Evolutionary conservation across 108 stramenopile species (phyloP).

Genomic region (Cylindrotheca closterium): DNA sequence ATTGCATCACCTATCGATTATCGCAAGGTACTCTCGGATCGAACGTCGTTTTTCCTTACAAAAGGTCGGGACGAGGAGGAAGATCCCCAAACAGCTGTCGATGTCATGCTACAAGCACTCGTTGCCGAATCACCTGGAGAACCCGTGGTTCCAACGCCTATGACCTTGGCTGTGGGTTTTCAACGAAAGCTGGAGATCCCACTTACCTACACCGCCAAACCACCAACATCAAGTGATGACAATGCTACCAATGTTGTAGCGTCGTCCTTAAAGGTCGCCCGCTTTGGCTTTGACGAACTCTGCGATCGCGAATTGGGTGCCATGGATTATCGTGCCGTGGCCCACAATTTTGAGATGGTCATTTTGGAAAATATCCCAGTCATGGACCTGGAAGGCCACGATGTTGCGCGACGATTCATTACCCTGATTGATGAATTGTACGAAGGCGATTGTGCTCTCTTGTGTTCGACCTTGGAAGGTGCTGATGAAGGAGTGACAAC

Average conservation of each 20-base stretch:
- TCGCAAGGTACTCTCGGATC: conserved; percentile 23
- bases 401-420: conserved; percentile 94
- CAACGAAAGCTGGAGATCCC: conserved; percentile 37
- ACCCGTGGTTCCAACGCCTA: conserved; percentile 8
- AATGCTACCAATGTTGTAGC: neutral
- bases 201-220: conserved; percentile 18
- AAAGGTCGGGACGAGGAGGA: conserved; percentile 1
- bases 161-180: conserved; percentile 43
- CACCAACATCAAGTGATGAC: conserved; percentile 2
- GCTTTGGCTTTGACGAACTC: conserved; percentile 88
- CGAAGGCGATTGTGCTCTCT: conserved; percentile 76
- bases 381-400: conserved; percentile 67
- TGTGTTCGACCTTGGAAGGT: conserved; percentile 36
- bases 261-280: conserved; percentile 28
- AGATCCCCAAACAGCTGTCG: conserved; percentile 4
- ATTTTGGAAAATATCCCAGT: conserved; percentile 79
- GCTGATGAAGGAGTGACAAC: conserved; percentile 1
- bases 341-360: conserved; percentile 79
- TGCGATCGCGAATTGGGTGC: conserved; percentile 88
- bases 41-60: conserved; percentile 27
- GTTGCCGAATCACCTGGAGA: neutral
- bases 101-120: neutral
- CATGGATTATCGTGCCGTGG: conserved; percentile 91
- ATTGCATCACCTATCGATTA: conserved; percentile 68
- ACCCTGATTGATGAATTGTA: conserved; percentile 97